Conservation (phyloP, 2,329 filamentous ascomycete species). For the Penicillium brevicompactum region DNA sequence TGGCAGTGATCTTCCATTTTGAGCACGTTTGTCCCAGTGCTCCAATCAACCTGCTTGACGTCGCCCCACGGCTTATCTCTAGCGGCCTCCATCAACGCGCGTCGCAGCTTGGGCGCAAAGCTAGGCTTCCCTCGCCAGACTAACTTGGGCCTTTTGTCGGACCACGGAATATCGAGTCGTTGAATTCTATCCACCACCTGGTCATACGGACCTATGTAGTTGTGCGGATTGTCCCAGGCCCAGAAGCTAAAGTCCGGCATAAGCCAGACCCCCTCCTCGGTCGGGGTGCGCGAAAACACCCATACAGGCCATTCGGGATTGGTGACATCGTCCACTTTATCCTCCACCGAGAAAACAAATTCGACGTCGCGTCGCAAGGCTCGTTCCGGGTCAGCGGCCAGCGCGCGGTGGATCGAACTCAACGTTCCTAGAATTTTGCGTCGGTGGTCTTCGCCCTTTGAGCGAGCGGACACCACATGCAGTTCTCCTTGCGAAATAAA, state of each 20-base stretch:
- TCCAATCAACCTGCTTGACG: slow-evolving; percentile 47
- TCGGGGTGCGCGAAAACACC: slow-evolving; percentile 44
- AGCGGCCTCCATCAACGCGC: slow-evolving; percentile 42
- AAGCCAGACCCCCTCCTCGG: slow-evolving; percentile 50
- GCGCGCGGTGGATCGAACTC: slow-evolving; percentile 52
- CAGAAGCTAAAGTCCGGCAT: slow-evolving; percentile 58
- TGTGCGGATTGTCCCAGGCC: slow-evolving; percentile 47
- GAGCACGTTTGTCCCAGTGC: slow-evolving; percentile 45
- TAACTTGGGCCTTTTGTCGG: slow-evolving; percentile 44
- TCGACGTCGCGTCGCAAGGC: slow-evolving; percentile 46
- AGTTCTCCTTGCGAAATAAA: slow-evolving; percentile 37
- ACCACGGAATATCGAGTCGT: slow-evolving; percentile 32
- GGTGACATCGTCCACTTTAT: slow-evolving; percentile 47
- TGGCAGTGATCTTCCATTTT: slow-evolving; percentile 56
- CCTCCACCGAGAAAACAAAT: slow-evolving; percentile 49
- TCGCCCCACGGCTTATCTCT: slow-evolving; percentile 50
- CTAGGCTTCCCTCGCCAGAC: slow-evolving; percentile 53
- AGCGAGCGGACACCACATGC: slow-evolving; percentile 32
- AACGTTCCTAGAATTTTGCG: slow-evolving; percentile 45
- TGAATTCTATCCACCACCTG: slow-evolving; percentile 38
- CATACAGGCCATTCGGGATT: slow-evolving; percentile 42
- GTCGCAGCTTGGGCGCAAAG: slow-evolving; percentile 44
- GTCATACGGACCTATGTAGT: slow-evolving; percentile 39
- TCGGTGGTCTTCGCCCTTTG: slow-evolving; percentile 40
- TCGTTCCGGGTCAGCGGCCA: slow-evolving; percentile 41